Evolutionary conservation across 2,329 filamentous ascomycete species (phyloP), one percentile per base, ranked within the genome.

Genomic region (Paecilomyces variotii): DNA sequence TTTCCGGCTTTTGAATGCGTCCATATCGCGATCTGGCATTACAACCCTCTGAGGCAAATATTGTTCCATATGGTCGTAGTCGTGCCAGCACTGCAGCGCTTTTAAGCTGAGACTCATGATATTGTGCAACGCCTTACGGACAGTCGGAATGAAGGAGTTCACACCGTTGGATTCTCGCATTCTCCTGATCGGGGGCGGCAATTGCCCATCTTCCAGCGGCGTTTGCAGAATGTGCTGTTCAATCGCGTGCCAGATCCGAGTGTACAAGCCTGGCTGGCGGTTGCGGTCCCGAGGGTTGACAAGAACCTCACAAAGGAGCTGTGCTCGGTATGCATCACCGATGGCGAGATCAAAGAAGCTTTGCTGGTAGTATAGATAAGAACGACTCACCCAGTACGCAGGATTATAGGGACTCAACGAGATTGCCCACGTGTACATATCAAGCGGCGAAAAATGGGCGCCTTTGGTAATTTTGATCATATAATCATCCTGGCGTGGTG

Each of bases 341-440:
- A 74, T 61, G 6, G 72, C 72, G 25, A 74, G 66, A 56, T 74
- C 72, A 32, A 69, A 73, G 49, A 66, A 65, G 0, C 64, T 70
- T 53, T 65, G 65, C 35, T 68, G 65, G 49, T 73, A 74, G 61
- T 70, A 66, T 12, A 71, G 68, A 56, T 71, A 74, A 11, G 70
- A 71, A 9, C 72, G 65, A 45, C 70, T 71, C 7, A 68, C 59
- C 72, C 72, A 75, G 61, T 74, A 74, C 2, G 71, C 57, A 7
- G 72, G 71, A 51, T 74, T 75, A 57, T 74, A 74, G 1, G 72
- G 72, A 52, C 66, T 73, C 19, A 70, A 56, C 7, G 64, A 57
- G 39, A 74, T 69, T 19, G 71, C 71, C 57, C 67, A 69, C 1
- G 72, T 75, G 58, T 74, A 75, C 65, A 74, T 69, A 28, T 74